phyloP scores from a whole-genome alignment of 1,284 basidiomycete species.

The Cystobasidium sp. region DNA sequence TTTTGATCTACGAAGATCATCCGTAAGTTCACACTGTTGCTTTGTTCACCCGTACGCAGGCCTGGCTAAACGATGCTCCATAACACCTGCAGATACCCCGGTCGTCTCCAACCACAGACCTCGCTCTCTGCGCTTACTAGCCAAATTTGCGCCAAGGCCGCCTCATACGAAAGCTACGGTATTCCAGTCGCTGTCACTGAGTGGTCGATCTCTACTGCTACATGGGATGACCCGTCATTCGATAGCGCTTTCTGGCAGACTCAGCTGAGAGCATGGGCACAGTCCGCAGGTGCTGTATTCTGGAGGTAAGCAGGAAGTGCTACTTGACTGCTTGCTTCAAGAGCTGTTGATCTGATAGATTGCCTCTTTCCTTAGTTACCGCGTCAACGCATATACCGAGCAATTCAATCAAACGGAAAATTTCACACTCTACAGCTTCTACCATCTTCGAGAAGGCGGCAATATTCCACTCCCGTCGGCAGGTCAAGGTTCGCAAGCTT shows the following conservation, averaged over 20 bases:
- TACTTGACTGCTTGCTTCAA: too few species aligned
- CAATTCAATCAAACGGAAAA: constrained; percentile 27
- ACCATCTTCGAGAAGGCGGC: constrained; percentile 3
- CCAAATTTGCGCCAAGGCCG: constrained; percentile 49
- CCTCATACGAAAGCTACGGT: constrained; percentile 50
- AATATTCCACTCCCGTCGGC: constrained; percentile 21
- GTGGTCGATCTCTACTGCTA: constrained; percentile 47
- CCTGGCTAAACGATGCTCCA: too few species aligned
- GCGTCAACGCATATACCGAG: constrained; percentile 32
- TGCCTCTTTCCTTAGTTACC: too few species aligned
- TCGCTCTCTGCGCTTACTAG: neutral
- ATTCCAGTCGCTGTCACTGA: constrained; percentile 53
- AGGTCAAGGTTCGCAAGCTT: constrained; percentile 19
- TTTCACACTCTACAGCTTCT: constrained; percentile 34
- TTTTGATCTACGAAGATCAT: constrained; percentile 53
- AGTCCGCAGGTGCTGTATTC: constrained; percentile 34
- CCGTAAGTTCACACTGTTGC: constrained; percentile 44
- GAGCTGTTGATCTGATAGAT: too few species aligned
- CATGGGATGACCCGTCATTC: constrained; percentile 45
- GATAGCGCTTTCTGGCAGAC: constrained; percentile 52
- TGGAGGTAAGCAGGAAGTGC: too few species aligned
- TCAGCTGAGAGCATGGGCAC: constrained; percentile 53
- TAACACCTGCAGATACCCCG: constrained; percentile 28
- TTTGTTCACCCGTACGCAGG: too few species aligned
- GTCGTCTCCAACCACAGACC: constrained; percentile 3